A percentile compares a stretch with the other conserved stretches of the same genome.
These are phyloP conservation scores for Exophiala lecanii-corni DNA, from an alignment of 2,329 filamentous ascomycete species.

Conservation along the genomic window DNA sequence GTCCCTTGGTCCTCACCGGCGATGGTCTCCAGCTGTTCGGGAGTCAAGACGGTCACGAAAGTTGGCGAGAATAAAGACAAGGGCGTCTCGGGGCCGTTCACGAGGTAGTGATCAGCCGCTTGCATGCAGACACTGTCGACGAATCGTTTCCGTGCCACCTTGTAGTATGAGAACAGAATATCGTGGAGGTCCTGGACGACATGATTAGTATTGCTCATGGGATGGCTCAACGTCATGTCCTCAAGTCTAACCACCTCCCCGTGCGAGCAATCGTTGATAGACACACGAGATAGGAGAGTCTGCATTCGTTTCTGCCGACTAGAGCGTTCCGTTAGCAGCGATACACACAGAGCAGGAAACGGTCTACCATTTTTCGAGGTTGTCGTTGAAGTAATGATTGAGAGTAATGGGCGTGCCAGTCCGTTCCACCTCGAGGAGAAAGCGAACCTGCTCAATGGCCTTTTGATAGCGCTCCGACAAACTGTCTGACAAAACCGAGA, in stretches of 20 bases:
- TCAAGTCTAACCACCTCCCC: slow-evolving; percentile 4
- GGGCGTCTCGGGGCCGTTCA: slow-evolving; percentile 48
- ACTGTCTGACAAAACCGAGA: slow-evolving; percentile 41
- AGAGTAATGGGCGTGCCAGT: slow-evolving; percentile 44
- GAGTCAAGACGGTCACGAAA: slow-evolving; percentile 46
- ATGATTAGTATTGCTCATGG: slow-evolving; percentile 37
- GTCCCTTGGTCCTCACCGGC: neutral
- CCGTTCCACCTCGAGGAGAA: slow-evolving; percentile 52
- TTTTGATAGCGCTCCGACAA: slow-evolving; percentile 44
- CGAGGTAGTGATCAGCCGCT: slow-evolving; percentile 50
- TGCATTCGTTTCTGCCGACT: slow-evolving; percentile 4
- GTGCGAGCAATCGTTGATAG: slow-evolving; percentile 3
- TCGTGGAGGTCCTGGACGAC: slow-evolving; percentile 54
- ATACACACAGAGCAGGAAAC: neutral
- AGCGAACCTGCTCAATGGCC: slow-evolving; percentile 47
- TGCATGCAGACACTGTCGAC: slow-evolving; percentile 60
- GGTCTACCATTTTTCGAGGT: slow-evolving; percentile 37
- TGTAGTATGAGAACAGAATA: slow-evolving; percentile 58
- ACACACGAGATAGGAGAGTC: neutral
- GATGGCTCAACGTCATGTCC: slow-evolving; percentile 2
- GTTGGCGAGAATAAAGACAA: slow-evolving; percentile 50
- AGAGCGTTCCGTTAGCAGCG: neutral
- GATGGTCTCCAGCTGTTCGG: slow-evolving; percentile 32
- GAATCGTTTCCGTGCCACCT: slow-evolving; percentile 57
- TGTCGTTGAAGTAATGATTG: slow-evolving; percentile 51